Evolutionary conservation across 805 yeast species (phyloP).

Genomic region (Maudiozyma bulderi): DNA sequence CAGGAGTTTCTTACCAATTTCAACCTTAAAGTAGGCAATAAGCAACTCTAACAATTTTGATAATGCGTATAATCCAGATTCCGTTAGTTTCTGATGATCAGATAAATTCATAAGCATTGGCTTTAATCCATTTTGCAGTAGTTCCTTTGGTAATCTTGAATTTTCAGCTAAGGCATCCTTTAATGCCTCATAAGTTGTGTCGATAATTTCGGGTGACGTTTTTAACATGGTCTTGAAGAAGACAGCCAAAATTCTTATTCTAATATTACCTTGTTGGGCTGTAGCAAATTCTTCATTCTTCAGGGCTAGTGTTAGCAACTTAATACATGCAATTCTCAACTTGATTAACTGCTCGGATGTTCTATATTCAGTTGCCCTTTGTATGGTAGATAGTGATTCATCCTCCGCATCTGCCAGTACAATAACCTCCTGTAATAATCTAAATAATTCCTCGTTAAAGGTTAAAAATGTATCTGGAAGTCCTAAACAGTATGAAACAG

Average conservation of each 20-base stretch:
- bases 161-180: constrained; percentile 76
- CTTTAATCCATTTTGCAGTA: constrained; percentile 87
- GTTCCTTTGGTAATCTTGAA: constrained; percentile 83
- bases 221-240: constrained; percentile 89
- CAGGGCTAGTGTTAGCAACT: constrained; percentile 69
- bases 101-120: constrained; percentile 94
- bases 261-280: constrained; percentile 63
- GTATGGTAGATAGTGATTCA: constrained; percentile 83
- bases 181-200: constrained; percentile 87
- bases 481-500: constrained; percentile 82
- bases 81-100: constrained; percentile 84
- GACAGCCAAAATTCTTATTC: constrained; percentile 82
- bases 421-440: constrained; percentile 80
- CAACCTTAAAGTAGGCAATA: constrained; percentile 91
- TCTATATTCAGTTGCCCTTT: constrained; percentile 73
- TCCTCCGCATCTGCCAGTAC: constrained; percentile 97
- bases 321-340: constrained; percentile 82
- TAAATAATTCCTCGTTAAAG: constrained; percentile 79
- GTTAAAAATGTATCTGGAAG: constrained; percentile 72
- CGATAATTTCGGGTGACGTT: constrained; percentile 74
- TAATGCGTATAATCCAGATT: constrained; percentile 81
- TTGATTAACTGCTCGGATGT: constrained; percentile 84
- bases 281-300: constrained; percentile 76
- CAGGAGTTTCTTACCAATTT: constrained; percentile 83
- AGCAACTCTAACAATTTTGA: constrained; percentile 77